Conservation (phyloP, 225 moss, liverwort and hornwort species). For the Lunularia cruciata region DNA sequence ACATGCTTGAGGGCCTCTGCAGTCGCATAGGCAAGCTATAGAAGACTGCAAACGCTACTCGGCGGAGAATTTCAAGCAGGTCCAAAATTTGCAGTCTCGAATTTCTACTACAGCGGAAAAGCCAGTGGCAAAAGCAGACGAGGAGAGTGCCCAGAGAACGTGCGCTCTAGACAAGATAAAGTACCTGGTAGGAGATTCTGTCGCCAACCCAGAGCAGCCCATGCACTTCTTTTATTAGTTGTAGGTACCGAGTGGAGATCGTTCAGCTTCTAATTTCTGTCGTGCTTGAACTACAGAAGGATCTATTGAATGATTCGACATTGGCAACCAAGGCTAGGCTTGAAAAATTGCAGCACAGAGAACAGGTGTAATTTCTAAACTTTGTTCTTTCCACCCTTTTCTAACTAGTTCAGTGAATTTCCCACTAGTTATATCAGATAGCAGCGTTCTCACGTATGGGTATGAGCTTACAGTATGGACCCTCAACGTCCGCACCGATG, state of each 20-base stretch:
- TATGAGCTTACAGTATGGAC: background rate
- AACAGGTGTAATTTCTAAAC: constrained; percentile 13
- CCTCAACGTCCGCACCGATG: background rate
- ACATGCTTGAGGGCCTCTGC: too few species aligned
- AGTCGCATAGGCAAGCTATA: constrained; percentile 11
- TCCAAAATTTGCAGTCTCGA: constrained; percentile 13
- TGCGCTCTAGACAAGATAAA: constrained; percentile 13
- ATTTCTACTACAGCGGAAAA: constrained; percentile 3
- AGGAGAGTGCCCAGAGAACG: background rate
- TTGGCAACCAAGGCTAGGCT: constrained; percentile 16
- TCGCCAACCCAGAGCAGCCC: background rate
- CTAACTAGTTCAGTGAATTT: background rate
- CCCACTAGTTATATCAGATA: background rate
- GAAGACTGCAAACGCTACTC: constrained; percentile 9
- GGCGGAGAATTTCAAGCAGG: constrained; percentile 8
- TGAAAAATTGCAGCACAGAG: constrained; percentile 2
- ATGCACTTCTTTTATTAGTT: too few species aligned
- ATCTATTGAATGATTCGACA: background rate
- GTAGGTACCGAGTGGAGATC: background rate
- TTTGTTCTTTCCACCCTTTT: background rate
- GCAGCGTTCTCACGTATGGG: too few species aligned
- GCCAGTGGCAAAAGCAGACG: background rate
- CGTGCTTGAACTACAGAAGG: constrained; percentile 18
- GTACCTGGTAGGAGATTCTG: constrained; percentile 23
- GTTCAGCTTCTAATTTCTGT: background rate